A percentile compares a stretch with the other conserved stretches of the same genome.
Conservation (phyloP, 805 yeast genomes). For the Sugiyamaella boreocaroliniensis region DNA sequence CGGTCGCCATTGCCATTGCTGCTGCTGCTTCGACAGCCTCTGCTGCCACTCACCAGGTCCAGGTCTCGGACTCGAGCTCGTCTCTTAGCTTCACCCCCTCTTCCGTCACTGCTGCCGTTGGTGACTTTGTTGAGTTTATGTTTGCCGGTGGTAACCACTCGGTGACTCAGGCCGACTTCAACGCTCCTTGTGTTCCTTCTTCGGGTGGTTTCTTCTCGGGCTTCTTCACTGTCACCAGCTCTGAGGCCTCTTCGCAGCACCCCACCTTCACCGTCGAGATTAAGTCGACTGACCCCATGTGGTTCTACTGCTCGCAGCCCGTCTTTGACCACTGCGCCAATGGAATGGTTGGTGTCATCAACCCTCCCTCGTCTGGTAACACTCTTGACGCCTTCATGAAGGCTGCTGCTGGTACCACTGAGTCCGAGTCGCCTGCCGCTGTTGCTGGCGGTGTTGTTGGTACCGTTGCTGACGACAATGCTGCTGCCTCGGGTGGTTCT, state of each 20-base stretch:
- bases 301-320: constrained; percentile 24
- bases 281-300: constrained; percentile 19
- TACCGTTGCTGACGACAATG: not conserved
- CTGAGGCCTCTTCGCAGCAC: not conserved
- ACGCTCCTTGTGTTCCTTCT: constrained; percentile 17
- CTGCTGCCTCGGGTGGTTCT: constrained; percentile 1
- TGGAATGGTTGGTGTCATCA: constrained; percentile 25
- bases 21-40: not conserved
- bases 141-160: constrained; percentile 17
- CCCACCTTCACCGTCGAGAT: constrained; percentile 17
- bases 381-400: constrained; percentile 12
- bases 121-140: constrained; percentile 19
- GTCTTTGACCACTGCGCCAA: constrained; percentile 17
- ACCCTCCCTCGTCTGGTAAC: constrained; percentile 13
- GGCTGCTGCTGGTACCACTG: constrained; percentile 10
- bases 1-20: not conserved
- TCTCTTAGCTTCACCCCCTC: constrained; percentile 14
- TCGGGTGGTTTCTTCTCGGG: constrained; percentile 20
- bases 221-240: constrained; percentile 7
- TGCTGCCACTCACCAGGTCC: not conserved
- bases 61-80: constrained; percentile 7
- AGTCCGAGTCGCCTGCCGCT: constrained; percentile 12
- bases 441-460: constrained; percentile 10
- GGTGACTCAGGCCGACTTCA: constrained; percentile 19
- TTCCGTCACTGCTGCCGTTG: constrained; percentile 17